Base-by-base conservation (phyloP, 352 stramenopile genomes). In the Pythium phragmiticola region DNA sequence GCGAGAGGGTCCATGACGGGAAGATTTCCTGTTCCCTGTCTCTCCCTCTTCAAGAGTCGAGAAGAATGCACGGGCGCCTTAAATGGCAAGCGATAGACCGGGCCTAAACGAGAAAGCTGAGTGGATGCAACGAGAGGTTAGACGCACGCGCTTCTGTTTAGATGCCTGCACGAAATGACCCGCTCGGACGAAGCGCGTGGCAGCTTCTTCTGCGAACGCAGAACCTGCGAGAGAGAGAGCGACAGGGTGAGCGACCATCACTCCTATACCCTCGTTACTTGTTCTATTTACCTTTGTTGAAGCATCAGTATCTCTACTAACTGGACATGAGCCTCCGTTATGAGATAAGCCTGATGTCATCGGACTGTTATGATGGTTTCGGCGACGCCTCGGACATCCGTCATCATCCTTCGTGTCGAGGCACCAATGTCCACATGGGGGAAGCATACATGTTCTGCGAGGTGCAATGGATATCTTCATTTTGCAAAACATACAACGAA, bases 401-500 rank as follows among this genome's bases (percentile, higher is more conserved):
- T 13, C 11, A 39, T 39, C 7, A 39, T 39, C 7, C 7, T 37
- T 37, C 21, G 21, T 21, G 21, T 21, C 21, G 21, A 21, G 21
- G 21, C 21, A 21, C 21, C 39, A 45, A 12, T 46, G 39, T 46
- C 37, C 37, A 13, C 37, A 42, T 42, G 37, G 11, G 9, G 26
- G 26, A 30, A 30, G 26, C 4, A 3, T 30, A 5, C 26, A 30
- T 30, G 26, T 3, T 30, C 26, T 30, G 26, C 26, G 26, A 30
- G 26, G 26, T 30, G 26, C 26, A 45, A 53, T 52, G 55, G 28
- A 4, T 48, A 48, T 62, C 48, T 60, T 51, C 50, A 66, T 58
- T 60, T 39, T 39, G 30, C 26, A 46, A 46, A 60, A 34, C 55
- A 66, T 33, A 66, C 28, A 50, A 66, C 49, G 59, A 59, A 66